A percentile compares a stretch with the other conserved stretches of the same genome.
Conservation (phyloP, 2,329 filamentous ascomycete genomes). For the Epicoccum nigrum region DNA sequence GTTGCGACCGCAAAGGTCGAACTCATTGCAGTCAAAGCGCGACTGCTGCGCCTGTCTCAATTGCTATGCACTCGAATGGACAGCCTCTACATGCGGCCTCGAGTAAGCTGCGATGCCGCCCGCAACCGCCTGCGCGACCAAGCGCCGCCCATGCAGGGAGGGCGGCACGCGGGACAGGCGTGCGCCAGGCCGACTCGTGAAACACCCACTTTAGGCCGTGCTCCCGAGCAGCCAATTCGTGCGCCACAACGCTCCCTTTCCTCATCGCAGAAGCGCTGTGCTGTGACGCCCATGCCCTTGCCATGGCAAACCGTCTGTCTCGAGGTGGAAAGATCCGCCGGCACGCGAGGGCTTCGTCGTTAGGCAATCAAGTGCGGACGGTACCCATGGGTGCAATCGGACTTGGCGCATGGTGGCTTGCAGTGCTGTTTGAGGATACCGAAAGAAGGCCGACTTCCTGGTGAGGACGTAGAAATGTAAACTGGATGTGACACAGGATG, state of each 20-base stretch:
- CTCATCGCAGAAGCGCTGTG: conserved; percentile 13
- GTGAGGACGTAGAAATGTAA: not conserved
- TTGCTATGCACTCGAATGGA: not conserved
- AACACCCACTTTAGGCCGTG: conserved; percentile 16
- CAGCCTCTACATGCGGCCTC: conserved; percentile 12
- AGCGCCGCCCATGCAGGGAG: conserved; percentile 26
- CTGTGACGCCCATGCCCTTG: conserved; percentile 14
- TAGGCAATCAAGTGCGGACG: conserved; percentile 6
- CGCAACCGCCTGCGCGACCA: conserved; percentile 17
- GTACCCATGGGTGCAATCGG: not conserved
- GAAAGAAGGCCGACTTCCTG: conserved; percentile 2
- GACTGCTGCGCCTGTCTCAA: conserved; percentile 3
- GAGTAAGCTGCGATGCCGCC: conserved; percentile 9
- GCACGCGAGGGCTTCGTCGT: not conserved
- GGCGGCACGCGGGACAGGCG: conserved; percentile 21
- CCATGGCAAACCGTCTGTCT: conserved; percentile 10
- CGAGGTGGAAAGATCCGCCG: conserved; percentile 3
- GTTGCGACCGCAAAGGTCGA: not conserved
- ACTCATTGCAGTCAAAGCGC: too few relatives aligned
- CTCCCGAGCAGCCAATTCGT: conserved; percentile 14
- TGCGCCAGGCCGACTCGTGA: conserved; percentile 18
- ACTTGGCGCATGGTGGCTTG: conserved; percentile 19
- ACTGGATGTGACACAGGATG: conserved; percentile 1
- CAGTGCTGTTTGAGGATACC: conserved; percentile 22
- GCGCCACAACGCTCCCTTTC: conserved; percentile 6